Base-by-base conservation (phyloP, 768 basidiomycete genomes). In the Pleurotus platypus region DNA sequence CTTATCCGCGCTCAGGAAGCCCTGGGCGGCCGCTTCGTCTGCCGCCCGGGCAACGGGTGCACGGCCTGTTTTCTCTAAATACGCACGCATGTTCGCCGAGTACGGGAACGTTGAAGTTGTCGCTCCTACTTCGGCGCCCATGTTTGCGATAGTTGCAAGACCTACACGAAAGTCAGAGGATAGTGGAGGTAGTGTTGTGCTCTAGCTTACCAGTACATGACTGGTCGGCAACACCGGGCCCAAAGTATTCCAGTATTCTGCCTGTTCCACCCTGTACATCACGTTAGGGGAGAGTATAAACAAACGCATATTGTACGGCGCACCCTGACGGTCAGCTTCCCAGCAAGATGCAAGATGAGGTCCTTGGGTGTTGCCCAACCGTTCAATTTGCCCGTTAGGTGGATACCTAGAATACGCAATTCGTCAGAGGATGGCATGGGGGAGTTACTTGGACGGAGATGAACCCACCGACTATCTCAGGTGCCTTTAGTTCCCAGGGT, bases 61-160 rank as follows among this genome's bases (percentile, higher is more conserved):
- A 57, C 97, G 86, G 49, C 92, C 88, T 7, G 97, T 99, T 16
- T 94, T 94, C 61, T 83, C 78, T 27, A 99, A 83, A 72, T 98
- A 99, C 37, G 84, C 78, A 30, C 85, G 81, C 96, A 98, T 98
- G 65, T 85, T 84, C 15, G 82, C 72, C 13, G 93, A 94, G 73
- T 98, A 99, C 4, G 96, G 95, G 81, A 99, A 99, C 5, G 90
- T 93, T 1, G 95, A 96, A 0, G 97, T 98, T 1, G 97, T 99
- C n/a, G 97, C 97, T 39, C 97, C 97, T n/a, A 98, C 95, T 77
- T 99, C 97, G 11, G 97, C 97, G 50, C 97, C 97, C 97, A 98
- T 99, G 72, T 99, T 98, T 45, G 92, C 90, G 56, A 99, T 90
- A 1, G 97, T 98, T 1, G 96, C 97, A 55, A 97, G 75, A 56